These are phyloP conservation scores for Hsuehochloa calcarea DNA, from an alignment of 176 grass and related monocot species.

Conservation along the genomic window DNA sequence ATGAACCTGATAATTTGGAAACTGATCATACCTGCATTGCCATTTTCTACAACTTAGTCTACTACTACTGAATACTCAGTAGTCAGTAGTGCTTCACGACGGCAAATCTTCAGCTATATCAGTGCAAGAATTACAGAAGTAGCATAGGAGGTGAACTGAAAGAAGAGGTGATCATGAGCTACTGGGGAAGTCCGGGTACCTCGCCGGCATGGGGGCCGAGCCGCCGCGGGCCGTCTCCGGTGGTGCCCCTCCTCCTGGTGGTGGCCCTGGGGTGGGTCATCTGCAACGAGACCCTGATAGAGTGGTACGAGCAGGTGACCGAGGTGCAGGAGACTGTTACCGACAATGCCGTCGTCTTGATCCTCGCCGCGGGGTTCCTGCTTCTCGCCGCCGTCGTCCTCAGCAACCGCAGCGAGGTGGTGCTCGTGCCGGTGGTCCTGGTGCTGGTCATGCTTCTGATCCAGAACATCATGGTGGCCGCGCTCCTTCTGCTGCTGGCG, in stretches of 20 bases:
- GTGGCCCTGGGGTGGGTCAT: conserved; percentile 55
- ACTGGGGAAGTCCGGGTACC: conserved; percentile 9
- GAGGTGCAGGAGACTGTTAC: conserved; percentile 41
- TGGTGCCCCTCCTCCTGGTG: conserved; percentile 69
- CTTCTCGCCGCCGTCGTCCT: conserved; percentile 33
- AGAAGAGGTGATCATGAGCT: conserved; percentile 48
- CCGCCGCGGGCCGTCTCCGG: conserved; percentile 60
- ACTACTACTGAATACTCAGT: background rate
- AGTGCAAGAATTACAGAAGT: background rate
- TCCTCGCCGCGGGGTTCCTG: conserved; percentile 28
- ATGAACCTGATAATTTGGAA: background rate
- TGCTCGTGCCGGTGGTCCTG: conserved; percentile 56
- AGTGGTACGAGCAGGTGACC: conserved; percentile 41
- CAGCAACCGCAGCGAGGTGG: conserved; percentile 44
- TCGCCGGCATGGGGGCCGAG: conserved; percentile 12
- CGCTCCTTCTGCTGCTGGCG: conserved; percentile 43
- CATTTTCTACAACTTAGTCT: background rate
- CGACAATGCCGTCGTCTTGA: conserved; percentile 25
- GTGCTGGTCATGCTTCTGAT: conserved; percentile 51
- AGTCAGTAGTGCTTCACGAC: background rate
- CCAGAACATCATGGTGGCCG: conserved; percentile 41
- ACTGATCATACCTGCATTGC: conserved; percentile 7
- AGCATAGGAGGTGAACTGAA: background rate
- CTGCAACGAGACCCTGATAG: conserved; percentile 50
- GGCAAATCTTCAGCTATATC: background rate